Conservation (phyloP, 2,329 filamentous ascomycete genomes). For the Talaromyces verruculosus region DNA sequence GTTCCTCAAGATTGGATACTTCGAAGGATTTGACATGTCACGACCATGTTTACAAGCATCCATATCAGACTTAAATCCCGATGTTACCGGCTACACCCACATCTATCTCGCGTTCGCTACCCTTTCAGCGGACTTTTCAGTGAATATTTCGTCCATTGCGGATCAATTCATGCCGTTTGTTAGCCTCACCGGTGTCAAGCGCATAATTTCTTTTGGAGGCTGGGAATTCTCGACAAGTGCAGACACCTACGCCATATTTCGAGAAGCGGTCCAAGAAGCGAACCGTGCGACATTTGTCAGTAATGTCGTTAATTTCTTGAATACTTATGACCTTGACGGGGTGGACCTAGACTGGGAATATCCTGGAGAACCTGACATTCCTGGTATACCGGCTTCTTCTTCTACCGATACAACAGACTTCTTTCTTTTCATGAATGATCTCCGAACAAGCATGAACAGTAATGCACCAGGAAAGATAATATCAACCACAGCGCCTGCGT, state of each 20-base stretch:
- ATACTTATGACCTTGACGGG: not conserved
- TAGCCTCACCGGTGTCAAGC: not conserved
- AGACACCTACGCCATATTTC: slow-evolving; percentile 42
- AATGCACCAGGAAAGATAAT: slow-evolving; percentile 28
- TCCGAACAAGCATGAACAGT: slow-evolving; percentile 22
- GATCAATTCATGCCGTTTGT: not conserved
- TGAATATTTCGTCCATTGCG: no score
- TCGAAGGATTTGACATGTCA: not conserved
- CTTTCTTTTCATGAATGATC: slow-evolving; percentile 31
- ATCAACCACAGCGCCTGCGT: slow-evolving; percentile 24
- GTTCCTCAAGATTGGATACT: not conserved
- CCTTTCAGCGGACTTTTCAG: no score
- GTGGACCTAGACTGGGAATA: not conserved
- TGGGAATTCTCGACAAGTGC: slow-evolving; percentile 47
- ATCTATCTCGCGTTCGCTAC: no score
- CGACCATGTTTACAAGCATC: no score
- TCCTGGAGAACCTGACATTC: slow-evolving; percentile 24
- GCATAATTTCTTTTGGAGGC: slow-evolving; percentile 40
- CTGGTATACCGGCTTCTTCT: slow-evolving; percentile 40
- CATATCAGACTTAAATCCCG: no score
- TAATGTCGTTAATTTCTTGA: slow-evolving; percentile 40
- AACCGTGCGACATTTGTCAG: slow-evolving; percentile 44
- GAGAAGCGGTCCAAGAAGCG: slow-evolving; percentile 34
- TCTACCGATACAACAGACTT: not conserved
- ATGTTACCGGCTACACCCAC: no score